Percentiles rank a stretch among this genome's conserved stretches.
phyloP scores from a whole-genome alignment of 306 rosid species.

The Prunus salicina region DNA sequence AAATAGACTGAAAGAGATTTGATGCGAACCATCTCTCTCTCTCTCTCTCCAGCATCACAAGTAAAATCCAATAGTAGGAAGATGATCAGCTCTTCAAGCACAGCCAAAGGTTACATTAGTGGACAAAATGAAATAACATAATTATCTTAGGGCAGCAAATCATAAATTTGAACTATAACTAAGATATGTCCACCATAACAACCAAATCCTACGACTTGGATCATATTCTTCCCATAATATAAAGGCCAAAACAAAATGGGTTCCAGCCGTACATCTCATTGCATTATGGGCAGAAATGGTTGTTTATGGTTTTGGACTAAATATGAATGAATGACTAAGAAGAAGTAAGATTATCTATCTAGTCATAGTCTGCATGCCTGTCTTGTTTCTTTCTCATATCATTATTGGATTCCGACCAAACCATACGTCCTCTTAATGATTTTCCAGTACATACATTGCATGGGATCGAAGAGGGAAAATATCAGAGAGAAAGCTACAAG shows the following conservation, averaged over 20 bases:
- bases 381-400: background rate
- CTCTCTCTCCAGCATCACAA: background rate
- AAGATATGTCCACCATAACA: background rate
- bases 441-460: background rate
- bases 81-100: background rate
- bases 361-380: background rate
- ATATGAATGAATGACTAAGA: background rate
- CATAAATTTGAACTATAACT: background rate
- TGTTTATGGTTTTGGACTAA: background rate
- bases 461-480: background rate
- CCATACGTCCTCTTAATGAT: background rate
- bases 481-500: background rate
- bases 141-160: too few relatives aligned
- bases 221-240: background rate
- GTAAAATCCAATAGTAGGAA: background rate
- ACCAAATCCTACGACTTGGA: background rate
- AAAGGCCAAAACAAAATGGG: conserved; percentile 1
- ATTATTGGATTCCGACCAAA: conserved; percentile 5
- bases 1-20: background rate
- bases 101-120: too few relatives aligned
- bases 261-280: background rate
- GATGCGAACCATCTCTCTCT: background rate
- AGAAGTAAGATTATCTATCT: background rate
- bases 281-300: conserved; percentile 3
- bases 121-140: too few relatives aligned